Percentiles rank a stretch among this genome's conserved stretches.
Evolutionary conservation across 1,139 yeast genomes (phyloP).

Genomic region (Zygosaccharomyces sapae): DNA sequence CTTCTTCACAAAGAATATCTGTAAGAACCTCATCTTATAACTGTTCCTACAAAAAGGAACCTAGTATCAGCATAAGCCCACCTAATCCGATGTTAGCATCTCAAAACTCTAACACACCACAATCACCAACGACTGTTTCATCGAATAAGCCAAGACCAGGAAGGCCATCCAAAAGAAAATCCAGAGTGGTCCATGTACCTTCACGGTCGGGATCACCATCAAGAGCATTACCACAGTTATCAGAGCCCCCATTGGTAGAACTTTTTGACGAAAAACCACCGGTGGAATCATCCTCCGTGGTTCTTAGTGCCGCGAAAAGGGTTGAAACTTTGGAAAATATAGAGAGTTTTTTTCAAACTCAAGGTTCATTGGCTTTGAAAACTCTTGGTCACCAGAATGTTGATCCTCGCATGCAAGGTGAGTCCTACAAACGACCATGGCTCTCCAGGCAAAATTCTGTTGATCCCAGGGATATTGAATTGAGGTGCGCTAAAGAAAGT

Average conservation of each 20-base stretch:
- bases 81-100: slow-evolving; percentile 6
- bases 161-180: slow-evolving; percentile 21
- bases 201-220: slow-evolving; percentile 1
- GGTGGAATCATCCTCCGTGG: background rate
- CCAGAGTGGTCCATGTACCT: slow-evolving; percentile 12
- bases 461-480: slow-evolving; percentile 26
- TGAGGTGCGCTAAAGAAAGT: slow-evolving; percentile 12
- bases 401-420: slow-evolving; percentile 5
- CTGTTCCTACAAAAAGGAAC: slow-evolving; percentile 2
- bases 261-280: background rate
- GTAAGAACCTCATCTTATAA: slow-evolving; percentile 10
- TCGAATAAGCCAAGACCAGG: slow-evolving; percentile 12
- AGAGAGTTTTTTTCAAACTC: slow-evolving; percentile 14
- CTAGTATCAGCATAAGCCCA: background rate
- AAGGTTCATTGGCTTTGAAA: slow-evolving; percentile 8
- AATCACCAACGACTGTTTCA: slow-evolving; percentile 7
- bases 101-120: slow-evolving; percentile 4
- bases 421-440: slow-evolving; percentile 6
- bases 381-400: slow-evolving; percentile 3
- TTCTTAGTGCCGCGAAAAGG: slow-evolving; percentile 8
- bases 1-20: slow-evolving; percentile 19
- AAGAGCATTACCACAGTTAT: background rate
- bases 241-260: background rate
- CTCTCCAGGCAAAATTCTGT: slow-evolving; percentile 18
- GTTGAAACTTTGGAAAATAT: slow-evolving; percentile 25